A percentile compares a stretch with the other conserved stretches of the same genome.
phyloP scores from a whole-genome alignment of 371 early-diverging fungal genomes.

The Mucor piriformis region DNA sequence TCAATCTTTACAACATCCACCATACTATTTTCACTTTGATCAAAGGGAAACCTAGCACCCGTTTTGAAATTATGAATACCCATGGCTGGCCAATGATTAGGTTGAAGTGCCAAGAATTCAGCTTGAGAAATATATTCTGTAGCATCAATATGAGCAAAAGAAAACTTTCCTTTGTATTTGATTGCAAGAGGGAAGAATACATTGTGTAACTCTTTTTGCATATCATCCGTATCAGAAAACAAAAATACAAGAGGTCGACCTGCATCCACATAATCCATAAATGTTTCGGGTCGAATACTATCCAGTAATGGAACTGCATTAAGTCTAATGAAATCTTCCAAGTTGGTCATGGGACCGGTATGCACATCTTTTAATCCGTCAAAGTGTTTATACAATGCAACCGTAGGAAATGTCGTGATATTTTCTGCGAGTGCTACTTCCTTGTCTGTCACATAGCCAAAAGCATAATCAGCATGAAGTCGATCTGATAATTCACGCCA shows the following conservation, averaged over 20 bases:
- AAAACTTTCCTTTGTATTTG: constrained; percentile 73
- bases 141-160: constrained; percentile 83
- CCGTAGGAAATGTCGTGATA: constrained; percentile 49
- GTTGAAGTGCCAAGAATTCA: constrained; percentile 67
- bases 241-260: constrained; percentile 83
- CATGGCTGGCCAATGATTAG: constrained; percentile 84
- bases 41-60: constrained; percentile 73
- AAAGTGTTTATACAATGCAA: constrained; percentile 70
- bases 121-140: constrained; percentile 77
- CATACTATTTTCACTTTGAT: constrained; percentile 57
- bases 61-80: constrained; percentile 72
- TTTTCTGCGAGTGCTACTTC: constrained; percentile 30
- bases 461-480: constrained; percentile 74
- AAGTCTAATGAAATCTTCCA: constrained; percentile 58
- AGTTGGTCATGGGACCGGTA: constrained; percentile 49
- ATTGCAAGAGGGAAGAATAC: constrained; percentile 70
- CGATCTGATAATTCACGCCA: constrained; percentile 66
- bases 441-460: constrained; percentile 68
- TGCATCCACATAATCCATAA: constrained; percentile 70
- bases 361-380: constrained; percentile 59
- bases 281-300: constrained; percentile 80
- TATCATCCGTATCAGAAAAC: constrained; percentile 69
- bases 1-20: constrained; percentile 43
- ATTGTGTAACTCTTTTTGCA: constrained; percentile 48
- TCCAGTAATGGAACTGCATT: constrained; percentile 80